phyloP scores from a whole-genome alignment of 2,329 filamentous ascomycete genomes.

The Colletotrichum sp. region DNA sequence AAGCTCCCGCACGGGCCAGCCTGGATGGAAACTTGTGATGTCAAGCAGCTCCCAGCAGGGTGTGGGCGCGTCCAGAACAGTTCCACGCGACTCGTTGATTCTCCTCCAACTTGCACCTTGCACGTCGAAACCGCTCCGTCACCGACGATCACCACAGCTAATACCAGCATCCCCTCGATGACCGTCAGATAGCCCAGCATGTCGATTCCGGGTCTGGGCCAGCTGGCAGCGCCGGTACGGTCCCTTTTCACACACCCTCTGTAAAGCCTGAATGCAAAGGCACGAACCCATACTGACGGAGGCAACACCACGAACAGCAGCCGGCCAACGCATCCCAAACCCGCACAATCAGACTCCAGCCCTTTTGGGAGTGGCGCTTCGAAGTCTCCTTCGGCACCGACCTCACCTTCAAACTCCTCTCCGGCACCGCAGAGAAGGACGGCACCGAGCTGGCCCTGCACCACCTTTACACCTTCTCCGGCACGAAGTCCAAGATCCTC shows the following conservation, averaged over 20 bases:
- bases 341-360: slow-evolving; percentile 58
- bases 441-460: slow-evolving; percentile 89
- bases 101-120: not conserved
- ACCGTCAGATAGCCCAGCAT: slow-evolving; percentile 43
- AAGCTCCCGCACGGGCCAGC: slow-evolving; percentile 11
- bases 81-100: not conserved
- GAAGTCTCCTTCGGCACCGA: slow-evolving; percentile 61
- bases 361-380: slow-evolving; percentile 81
- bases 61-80: not conserved
- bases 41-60: not conserved
- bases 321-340: slow-evolving; percentile 44
- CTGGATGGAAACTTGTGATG: not conserved
- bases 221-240: slow-evolving; percentile 65
- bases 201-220: slow-evolving; percentile 78
- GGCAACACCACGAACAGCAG: slow-evolving; percentile 4
- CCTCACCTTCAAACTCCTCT: slow-evolving; percentile 66
- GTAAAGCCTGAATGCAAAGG: not conserved
- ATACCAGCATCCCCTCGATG: not conserved
- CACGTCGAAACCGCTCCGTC: not conserved
- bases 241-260: not conserved
- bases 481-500: slow-evolving; percentile 85
- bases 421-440: slow-evolving; percentile 90
- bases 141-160: not conserved
- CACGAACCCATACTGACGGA: not conserved
- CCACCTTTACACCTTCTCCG: slow-evolving; percentile 80